These are phyloP conservation scores for Spirogloea muscicola DNA, from an alignment of 139 green algal genomes.

Conservation along the genomic window DNA sequence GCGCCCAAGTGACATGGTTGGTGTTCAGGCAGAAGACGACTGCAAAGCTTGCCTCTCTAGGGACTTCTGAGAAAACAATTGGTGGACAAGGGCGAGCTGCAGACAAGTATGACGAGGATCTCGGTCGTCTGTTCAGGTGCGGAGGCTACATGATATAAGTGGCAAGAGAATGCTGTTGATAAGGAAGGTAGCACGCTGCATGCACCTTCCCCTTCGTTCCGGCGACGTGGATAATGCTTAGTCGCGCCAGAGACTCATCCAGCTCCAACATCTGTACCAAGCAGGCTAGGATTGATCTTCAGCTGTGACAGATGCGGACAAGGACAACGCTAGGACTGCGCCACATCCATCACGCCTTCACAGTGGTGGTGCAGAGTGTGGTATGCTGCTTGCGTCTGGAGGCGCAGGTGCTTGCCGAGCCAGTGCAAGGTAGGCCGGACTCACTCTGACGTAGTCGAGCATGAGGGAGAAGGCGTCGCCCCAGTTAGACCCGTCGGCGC, in stretches of 20 bases:
- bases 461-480: conserved; percentile 40
- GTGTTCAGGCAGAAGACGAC: not conserved
- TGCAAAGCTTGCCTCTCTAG: not conserved
- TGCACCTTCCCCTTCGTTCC: conserved; percentile 48
- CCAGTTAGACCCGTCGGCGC: conserved; percentile 38
- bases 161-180: not conserved
- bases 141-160: not conserved
- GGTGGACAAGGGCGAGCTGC: not conserved
- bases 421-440: not conserved
- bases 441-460: conserved; percentile 29
- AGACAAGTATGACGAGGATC: not conserved
- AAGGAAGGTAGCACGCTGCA: conserved; percentile 2
- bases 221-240: conserved; percentile 46
- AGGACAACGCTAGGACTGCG: not conserved
- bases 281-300: not conserved
- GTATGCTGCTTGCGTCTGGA: too few species aligned
- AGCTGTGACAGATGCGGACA: not conserved
- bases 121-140: not conserved
- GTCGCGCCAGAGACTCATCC: conserved; percentile 14
- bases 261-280: conserved; percentile 28
- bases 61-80: not conserved
- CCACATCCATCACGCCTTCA: too few species aligned
- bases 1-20: not conserved
- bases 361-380: too few species aligned
- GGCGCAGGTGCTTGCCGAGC: too few species aligned